These are phyloP conservation scores for Irpex lacteus DNA, from an alignment of 1,284 basidiomycete genomes.

Conservation along the genomic window DNA sequence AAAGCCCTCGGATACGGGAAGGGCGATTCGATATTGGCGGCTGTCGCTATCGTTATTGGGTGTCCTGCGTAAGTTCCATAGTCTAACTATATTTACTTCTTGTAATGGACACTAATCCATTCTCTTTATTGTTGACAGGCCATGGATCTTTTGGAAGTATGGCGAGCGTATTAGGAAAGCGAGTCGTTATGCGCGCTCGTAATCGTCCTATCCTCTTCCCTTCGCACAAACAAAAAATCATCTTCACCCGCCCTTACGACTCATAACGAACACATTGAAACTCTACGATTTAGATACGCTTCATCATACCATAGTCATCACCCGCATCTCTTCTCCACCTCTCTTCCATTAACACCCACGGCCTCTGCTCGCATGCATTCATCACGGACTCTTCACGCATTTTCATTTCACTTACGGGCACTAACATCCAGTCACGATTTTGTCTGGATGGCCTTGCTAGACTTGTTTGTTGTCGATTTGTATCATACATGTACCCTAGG, in stretches of 20 bases:
- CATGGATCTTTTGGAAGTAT: constrained; percentile 53
- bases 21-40: constrained; percentile 60
- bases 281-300: neutral
- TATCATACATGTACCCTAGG: too few species aligned
- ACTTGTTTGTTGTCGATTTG: too few species aligned
- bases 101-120: neutral
- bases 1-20: constrained; percentile 60
- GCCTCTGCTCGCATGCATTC: too few species aligned
- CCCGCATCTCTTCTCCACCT: neutral
- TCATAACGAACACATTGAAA: too few species aligned
- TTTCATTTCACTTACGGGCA: neutral
- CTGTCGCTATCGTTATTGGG: constrained; percentile 51
- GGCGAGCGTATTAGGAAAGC: constrained; percentile 43
- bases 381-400: neutral
- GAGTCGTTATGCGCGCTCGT: constrained; percentile 26
- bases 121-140: constrained; percentile 29
- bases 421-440: too few species aligned
- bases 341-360: too few species aligned
- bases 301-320: neutral
- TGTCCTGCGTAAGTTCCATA: constrained; percentile 55
- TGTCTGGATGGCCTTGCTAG: too few species aligned
- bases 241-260: neutral
- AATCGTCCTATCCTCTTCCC: neutral
- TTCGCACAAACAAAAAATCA: neutral
- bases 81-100: neutral